Evolutionary conservation across 2,329 filamentous ascomycete species (phyloP).

Genomic region (Endoconidiophora laricicola): DNA sequence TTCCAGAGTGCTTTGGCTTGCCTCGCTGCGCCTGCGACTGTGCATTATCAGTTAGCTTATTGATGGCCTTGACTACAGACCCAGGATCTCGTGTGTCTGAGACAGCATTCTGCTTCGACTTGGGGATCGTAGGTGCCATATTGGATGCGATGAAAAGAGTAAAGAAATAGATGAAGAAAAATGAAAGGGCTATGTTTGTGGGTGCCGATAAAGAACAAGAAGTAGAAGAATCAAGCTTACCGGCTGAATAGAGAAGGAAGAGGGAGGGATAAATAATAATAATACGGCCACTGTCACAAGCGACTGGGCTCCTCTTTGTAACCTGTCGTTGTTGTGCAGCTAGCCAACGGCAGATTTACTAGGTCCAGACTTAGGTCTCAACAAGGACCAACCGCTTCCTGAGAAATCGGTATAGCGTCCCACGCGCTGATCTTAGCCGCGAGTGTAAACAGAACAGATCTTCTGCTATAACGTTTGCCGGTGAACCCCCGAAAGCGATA

Average conservation of each 20-base stretch:
- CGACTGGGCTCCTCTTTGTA: not conserved
- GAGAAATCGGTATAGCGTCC: not conserved
- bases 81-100: not conserved
- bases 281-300: too few relatives aligned
- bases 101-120: not conserved
- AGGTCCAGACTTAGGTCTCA: too few relatives aligned
- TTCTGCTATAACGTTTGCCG: not conserved
- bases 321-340: not conserved
- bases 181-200: too few relatives aligned
- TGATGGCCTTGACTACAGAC: not conserved
- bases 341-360: not conserved
- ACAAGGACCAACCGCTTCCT: too few relatives aligned
- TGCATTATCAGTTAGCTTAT: not conserved
- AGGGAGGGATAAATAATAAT: not conserved
- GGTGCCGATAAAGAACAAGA: not conserved
- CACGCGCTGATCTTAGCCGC: constrained; percentile 2
- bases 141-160: not conserved
- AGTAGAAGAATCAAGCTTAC: not conserved
- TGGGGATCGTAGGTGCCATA: not conserved
- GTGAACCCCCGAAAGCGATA: not conserved
- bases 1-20: not conserved
- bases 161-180: not conserved
- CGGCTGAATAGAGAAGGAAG: not conserved
- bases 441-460: not conserved
- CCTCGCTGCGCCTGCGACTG: not conserved